Evolutionary conservation across 306 rosid genomes (phyloP).

Genomic region (Quercus glauca): DNA sequence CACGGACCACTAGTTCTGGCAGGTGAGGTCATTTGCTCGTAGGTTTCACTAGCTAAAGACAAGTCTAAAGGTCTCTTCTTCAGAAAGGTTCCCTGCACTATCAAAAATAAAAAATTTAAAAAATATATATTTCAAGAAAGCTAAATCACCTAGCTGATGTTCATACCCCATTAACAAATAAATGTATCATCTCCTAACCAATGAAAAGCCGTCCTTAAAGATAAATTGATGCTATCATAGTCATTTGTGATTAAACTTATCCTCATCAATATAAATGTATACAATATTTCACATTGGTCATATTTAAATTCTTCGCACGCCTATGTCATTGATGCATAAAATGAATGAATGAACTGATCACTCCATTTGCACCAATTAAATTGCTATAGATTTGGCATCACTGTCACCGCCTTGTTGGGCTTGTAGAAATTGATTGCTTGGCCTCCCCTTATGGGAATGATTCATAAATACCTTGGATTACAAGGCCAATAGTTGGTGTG

Average conservation of each 20-base stretch:
- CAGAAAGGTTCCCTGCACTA: no score
- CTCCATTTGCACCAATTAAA: neutral
- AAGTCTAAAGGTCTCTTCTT: no score
- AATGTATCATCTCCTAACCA: neutral
- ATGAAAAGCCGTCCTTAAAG: neutral
- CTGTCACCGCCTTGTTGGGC: neutral
- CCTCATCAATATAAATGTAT: no score
- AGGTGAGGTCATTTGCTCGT: no score
- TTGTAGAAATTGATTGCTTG: neutral
- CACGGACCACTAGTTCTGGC: no score
- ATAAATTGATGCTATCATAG: no score
- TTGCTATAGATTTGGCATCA: neutral
- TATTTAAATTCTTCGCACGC: neutral
- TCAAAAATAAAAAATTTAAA: no score
- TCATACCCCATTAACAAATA: neutral
- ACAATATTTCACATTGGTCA: neutral
- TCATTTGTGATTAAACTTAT: no score
- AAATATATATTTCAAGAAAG: neutral
- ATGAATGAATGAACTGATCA: neutral
- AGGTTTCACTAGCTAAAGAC: no score
- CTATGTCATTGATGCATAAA: neutral
- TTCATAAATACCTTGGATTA: neutral
- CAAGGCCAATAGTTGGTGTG: neutral
- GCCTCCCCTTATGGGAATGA: neutral
- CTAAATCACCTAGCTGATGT: neutral